phyloP scores from a whole-genome alignment of 176 grass and related monocot genomes.

The Cenchrus fungigraminus region DNA sequence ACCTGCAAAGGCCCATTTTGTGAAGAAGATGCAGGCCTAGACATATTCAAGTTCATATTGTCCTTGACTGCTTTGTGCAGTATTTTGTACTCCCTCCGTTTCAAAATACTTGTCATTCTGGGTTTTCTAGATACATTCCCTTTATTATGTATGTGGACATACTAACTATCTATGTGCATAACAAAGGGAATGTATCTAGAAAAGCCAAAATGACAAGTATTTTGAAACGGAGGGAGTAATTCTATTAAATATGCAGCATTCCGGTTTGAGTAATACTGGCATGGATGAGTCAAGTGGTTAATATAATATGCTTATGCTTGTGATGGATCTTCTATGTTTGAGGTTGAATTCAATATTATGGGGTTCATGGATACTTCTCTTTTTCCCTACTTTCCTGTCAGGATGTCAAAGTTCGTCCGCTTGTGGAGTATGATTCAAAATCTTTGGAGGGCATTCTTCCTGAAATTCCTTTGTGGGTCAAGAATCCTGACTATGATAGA shows the following conservation, averaged over 20 bases:
- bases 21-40: neutral
- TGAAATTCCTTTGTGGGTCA: constrained; percentile 97
- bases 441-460: constrained; percentile 82
- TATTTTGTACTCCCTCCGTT: neutral
- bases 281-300: constrained; percentile 23
- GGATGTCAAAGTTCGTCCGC: constrained; percentile 67
- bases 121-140: too few species aligned
- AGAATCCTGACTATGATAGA: constrained; percentile 95
- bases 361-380: constrained; percentile 10
- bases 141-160: too few species aligned
- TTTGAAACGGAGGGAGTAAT: too few species aligned
- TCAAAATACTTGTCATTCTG: too few species aligned
- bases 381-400: constrained; percentile 35
- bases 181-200: too few species aligned
- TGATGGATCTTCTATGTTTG: neutral
- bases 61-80: neutral
- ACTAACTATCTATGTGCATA: too few species aligned
- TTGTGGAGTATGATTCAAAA: constrained; percentile 78
- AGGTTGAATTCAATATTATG: neutral
- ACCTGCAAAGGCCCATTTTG: neutral
- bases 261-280: constrained; percentile 17
- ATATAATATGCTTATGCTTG: neutral
- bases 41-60: neutral
- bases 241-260: neutral
- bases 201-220: too few species aligned